Conservation (phyloP, 495 filamentous ascomycete species). For the Lophium mytilinum region DNA sequence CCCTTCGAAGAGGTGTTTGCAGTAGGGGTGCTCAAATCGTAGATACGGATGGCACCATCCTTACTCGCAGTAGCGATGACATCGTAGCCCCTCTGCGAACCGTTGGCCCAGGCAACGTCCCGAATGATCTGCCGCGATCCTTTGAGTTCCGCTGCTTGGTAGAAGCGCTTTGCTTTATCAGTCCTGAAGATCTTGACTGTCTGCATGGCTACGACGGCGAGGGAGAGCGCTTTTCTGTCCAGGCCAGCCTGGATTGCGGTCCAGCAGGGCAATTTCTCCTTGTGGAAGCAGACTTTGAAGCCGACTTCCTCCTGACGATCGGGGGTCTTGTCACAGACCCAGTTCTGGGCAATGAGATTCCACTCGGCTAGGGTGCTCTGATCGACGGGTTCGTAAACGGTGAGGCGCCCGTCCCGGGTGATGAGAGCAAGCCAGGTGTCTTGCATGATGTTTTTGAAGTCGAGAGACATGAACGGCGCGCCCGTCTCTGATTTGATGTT, state of each 20-base stretch:
- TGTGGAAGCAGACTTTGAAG: slow-evolving; percentile 79
- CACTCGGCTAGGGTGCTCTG: slow-evolving; percentile 75
- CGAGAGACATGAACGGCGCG: slow-evolving; percentile 66
- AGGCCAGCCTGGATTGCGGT: slow-evolving; percentile 68
- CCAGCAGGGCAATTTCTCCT: slow-evolving; percentile 70
- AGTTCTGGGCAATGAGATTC: slow-evolving; percentile 61
- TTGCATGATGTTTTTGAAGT: slow-evolving; percentile 64
- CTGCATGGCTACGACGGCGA: slow-evolving; percentile 81
- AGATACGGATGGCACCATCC: slow-evolving; percentile 81
- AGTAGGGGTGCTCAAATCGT: slow-evolving; percentile 56
- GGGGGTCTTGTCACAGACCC: slow-evolving; percentile 53
- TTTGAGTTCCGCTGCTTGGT: slow-evolving; percentile 64
- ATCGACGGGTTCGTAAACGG: slow-evolving; percentile 77
- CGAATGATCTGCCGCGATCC: slow-evolving; percentile 71
- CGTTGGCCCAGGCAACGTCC: slow-evolving; percentile 87
- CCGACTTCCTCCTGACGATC: slow-evolving; percentile 65
- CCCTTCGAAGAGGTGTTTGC: slow-evolving; percentile 8
- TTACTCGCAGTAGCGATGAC: slow-evolving; percentile 86
- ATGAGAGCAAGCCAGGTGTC: slow-evolving; percentile 76
- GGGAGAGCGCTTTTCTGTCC: slow-evolving; percentile 58
- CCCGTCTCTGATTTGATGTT: slow-evolving; percentile 49
- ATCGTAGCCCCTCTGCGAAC: slow-evolving; percentile 78
- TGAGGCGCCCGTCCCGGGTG: slow-evolving; percentile 68
- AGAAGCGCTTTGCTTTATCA: slow-evolving; percentile 56
- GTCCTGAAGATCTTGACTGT: slow-evolving; percentile 73